Base-by-base conservation (phyloP, 495 filamentous ascomycete genomes). In the Xylaria sp. region DNA sequence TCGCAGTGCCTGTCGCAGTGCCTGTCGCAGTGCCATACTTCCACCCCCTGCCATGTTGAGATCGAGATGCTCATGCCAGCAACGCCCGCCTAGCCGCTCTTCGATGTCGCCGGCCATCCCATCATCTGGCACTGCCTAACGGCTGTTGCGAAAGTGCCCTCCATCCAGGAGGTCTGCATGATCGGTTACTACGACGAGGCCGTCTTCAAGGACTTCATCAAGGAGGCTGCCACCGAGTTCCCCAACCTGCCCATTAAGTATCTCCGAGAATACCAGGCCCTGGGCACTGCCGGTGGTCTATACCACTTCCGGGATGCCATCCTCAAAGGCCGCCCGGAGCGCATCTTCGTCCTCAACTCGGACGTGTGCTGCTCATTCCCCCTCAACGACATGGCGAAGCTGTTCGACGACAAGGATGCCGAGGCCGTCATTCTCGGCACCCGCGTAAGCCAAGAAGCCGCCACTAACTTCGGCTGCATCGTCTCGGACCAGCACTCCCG, bases 301-400 rank as follows among this genome's bases (percentile, higher is more conserved):
- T 99, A 98, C 88, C 96, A 99, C 85, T 99, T 99, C 88, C 94
- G 96, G 79, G 96, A 99, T 90, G 93, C 93, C 71, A 98, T 99
- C 76, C 89, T 99, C 78, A 98, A 98, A 85, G 95, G 95, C 73
- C 90, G 91, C 73, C 96, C 97, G 46, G 94, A 97, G 79, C 91
- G 93, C 75, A 91, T 98, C 85, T 97, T 99, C 77, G 96, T 99
- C 61, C 87, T 99, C 78, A 99, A 99, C 80, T 94, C 94, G 64
- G 96, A 99, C 82, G 97, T 99, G 70, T 99, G 96, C 91, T 99
- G 96, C 86, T 97, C 94, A 50, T 99, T 98, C 87, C 96, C 96
- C 19, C 86, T 99, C 69, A 92, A 90, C 70, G 93, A 98, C 81
- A 99, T 98, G 95, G 90, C 95, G 67, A 90, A 88, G 80, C 85